Conservation (phyloP, 2,329 filamentous ascomycete species). For the Colletotrichum caudatum region DNA sequence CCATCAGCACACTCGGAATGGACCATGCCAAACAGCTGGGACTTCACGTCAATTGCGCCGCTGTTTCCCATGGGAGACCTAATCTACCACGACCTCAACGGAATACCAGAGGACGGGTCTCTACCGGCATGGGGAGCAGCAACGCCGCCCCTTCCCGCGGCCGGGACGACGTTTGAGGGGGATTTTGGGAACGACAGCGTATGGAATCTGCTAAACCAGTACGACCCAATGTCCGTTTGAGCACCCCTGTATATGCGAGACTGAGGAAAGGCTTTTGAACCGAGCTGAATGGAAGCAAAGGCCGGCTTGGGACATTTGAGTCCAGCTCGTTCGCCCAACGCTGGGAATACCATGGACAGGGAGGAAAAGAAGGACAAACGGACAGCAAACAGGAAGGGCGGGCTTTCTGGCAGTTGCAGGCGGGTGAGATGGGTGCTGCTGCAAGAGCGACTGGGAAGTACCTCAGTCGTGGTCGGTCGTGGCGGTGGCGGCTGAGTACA, state of each 20-base stretch:
- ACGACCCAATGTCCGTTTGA: constrained; percentile 48
- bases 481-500: constrained; percentile 25
- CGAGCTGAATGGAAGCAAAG: constrained; percentile 14
- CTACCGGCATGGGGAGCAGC: constrained; percentile 43
- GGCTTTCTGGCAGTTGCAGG: constrained; percentile 1
- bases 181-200: constrained; percentile 67
- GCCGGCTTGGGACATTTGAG: neutral
- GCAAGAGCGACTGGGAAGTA: neutral
- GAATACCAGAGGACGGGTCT: constrained; percentile 50
- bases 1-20: constrained; percentile 46
- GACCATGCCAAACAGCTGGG: constrained; percentile 59
- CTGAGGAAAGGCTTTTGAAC: constrained; percentile 16
- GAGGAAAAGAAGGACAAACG: neutral
- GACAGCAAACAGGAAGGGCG: constrained; percentile 34
- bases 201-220: constrained; percentile 67
- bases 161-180: constrained; percentile 64
- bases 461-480: too few species aligned
- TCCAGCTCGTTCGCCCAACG: constrained; percentile 2
- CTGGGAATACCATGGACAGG: neutral
- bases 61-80: constrained; percentile 70
- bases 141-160: constrained; percentile 43
- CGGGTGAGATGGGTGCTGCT: neutral
- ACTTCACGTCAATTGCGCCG: constrained; percentile 64
- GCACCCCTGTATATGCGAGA: constrained; percentile 13
- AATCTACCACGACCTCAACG: constrained; percentile 67